These are phyloP conservation scores for Aspergillus nomiae DNA, from an alignment of 2,329 filamentous ascomycete species.

Conservation along the genomic window DNA sequence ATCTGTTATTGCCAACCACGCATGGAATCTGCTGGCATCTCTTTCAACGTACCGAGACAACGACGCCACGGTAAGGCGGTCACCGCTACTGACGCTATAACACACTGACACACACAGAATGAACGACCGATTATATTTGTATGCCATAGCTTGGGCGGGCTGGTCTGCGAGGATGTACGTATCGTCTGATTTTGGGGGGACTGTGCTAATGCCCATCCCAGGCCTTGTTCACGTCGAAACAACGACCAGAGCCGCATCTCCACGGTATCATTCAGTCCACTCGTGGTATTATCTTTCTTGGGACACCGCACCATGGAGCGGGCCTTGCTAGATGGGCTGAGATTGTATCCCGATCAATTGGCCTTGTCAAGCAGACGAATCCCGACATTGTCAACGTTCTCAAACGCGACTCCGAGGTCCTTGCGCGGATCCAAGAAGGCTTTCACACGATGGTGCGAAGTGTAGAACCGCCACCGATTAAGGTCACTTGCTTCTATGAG, in stretches of 20 bases:
- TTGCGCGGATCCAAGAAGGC: background rate
- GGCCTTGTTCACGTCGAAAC: background rate
- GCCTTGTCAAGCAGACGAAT: constrained; percentile 18
- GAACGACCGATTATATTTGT: constrained; percentile 28
- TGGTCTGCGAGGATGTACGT: constrained; percentile 33
- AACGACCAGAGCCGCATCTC: constrained; percentile 36
- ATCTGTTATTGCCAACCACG: background rate
- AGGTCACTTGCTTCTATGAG: background rate
- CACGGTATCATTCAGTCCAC: constrained; percentile 31
- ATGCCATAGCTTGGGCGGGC: constrained; percentile 30
- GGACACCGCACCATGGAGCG: constrained; percentile 40
- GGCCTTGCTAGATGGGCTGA: constrained; percentile 36
- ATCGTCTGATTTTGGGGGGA: background rate
- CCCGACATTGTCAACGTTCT: background rate
- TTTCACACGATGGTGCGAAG: background rate
- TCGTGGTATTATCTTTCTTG: constrained; percentile 38
- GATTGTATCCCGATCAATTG: constrained; percentile 25
- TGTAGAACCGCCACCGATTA: background rate
- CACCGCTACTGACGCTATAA: background rate
- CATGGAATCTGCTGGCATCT: constrained; percentile 18
- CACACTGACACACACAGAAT: background rate
- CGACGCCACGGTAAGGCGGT: background rate
- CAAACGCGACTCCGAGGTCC: constrained; percentile 6
- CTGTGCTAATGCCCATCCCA: background rate
- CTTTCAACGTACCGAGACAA: background rate